phyloP scores from a whole-genome alignment of 129 eudicot genomes.

The Saussurea involucrata region DNA sequence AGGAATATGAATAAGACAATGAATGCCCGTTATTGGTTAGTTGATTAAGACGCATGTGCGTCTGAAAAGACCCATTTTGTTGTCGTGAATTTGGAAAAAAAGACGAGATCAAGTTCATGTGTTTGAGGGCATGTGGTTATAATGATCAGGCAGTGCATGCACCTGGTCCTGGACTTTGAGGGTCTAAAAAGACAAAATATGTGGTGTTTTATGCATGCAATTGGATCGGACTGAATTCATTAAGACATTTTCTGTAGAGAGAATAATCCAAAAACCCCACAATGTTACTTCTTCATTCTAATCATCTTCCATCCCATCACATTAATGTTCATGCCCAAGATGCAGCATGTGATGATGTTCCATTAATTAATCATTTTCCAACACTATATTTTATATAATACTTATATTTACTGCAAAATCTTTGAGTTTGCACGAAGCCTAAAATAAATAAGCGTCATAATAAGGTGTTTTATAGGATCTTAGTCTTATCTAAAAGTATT shows the following conservation, averaged over 20 bases:
- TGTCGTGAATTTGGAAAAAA: not conserved
- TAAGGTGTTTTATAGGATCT: too few species aligned
- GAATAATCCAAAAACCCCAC: slow-evolving; percentile 28
- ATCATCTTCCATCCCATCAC: slow-evolving; percentile 27
- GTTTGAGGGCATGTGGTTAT: not conserved
- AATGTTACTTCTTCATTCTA: slow-evolving; percentile 29
- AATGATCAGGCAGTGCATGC: not conserved
- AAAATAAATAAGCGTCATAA: too few species aligned
- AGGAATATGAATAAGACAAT: not conserved
- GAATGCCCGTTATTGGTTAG: too few species aligned
- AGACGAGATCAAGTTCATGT: not conserved
- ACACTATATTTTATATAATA: too few species aligned
- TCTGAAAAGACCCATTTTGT: not conserved
- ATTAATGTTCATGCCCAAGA: slow-evolving; percentile 12
- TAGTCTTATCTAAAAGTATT: too few species aligned
- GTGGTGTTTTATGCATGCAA: not conserved
- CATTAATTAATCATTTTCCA: not conserved
- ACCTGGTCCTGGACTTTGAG: slow-evolving; percentile 3
- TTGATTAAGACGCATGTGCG: not conserved
- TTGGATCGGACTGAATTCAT: not conserved
- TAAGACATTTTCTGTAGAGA: not conserved
- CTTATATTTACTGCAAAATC: too few species aligned
- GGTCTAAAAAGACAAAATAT: not conserved
- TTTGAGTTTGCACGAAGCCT: too few species aligned
- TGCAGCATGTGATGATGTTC: slow-evolving; percentile 29